Conservation (phyloP, 140 eudicot genomes). For the Anethum foeniculum region DNA sequence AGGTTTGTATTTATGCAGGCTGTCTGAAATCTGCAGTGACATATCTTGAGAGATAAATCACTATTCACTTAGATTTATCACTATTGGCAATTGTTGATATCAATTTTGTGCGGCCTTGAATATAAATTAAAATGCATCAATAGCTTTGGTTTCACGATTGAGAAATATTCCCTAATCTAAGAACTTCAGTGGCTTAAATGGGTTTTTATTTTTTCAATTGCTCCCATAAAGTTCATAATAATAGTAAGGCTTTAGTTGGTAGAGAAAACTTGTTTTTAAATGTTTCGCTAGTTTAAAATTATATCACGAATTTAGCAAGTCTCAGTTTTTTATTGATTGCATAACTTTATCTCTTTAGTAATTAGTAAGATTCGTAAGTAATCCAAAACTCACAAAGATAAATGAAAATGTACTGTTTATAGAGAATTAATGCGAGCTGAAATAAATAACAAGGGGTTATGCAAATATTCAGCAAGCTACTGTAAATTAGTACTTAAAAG, state of each 20-base stretch:
- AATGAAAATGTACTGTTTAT: neutral
- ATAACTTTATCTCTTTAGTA: neutral
- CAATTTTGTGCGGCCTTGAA: neutral
- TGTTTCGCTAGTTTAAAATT: neutral
- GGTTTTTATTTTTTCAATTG: neutral
- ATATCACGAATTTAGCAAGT: neutral
- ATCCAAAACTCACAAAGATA: neutral
- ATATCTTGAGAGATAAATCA: conserved; percentile 3
- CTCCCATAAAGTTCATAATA: neutral
- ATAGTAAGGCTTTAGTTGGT: neutral
- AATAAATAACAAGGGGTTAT: neutral
- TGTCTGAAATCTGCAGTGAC: neutral
- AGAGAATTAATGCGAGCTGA: neutral
- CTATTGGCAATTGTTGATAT: neutral
- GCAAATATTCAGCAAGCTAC: too few species aligned
- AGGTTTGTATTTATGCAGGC: conserved; percentile 34
- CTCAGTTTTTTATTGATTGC: neutral
- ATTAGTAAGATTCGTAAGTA: neutral
- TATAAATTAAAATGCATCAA: neutral
- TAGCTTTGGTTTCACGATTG: conserved; percentile 1
- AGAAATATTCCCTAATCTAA: neutral
- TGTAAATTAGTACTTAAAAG: neutral
- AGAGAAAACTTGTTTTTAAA: neutral
- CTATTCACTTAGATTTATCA: conserved; percentile 1
- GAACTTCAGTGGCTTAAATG: neutral